A percentile compares a stretch with the other conserved stretches of the same genome.
Conservation (phyloP, 1,284 basidiomycete genomes). For the Porphyrellus sp. region DNA sequence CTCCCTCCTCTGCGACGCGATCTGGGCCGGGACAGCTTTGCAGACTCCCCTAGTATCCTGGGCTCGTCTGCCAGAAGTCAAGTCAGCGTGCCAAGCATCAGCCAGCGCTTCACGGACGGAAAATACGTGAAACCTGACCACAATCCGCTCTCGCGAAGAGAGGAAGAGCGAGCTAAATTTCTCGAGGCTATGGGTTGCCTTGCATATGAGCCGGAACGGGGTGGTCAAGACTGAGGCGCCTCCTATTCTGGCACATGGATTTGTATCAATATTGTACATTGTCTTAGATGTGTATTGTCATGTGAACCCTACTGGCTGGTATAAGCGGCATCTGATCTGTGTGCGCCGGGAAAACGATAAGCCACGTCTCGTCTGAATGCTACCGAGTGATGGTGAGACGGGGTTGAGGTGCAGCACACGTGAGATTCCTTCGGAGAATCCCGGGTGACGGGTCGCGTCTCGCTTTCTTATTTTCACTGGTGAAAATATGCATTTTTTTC, state of each 20-base stretch:
- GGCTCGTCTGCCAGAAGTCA: constrained; percentile 14
- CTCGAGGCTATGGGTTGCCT: constrained; percentile 46
- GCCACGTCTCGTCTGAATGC: no score
- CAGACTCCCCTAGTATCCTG: constrained; percentile 36
- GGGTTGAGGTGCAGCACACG: no score
- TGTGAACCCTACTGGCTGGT: neutral
- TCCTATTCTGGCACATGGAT: constrained; percentile 4
- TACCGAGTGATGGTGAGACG: no score
- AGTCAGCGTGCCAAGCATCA: constrained; percentile 7
- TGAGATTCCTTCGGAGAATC: no score
- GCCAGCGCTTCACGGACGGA: constrained; percentile 32
- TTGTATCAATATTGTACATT: constrained; percentile 14
- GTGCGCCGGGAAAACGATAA: no score
- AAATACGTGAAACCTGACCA: constrained; percentile 38
- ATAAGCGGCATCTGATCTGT: neutral
- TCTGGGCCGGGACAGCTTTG: constrained; percentile 28
- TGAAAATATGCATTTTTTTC: no score
- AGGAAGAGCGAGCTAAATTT: constrained; percentile 44
- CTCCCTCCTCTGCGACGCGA: constrained; percentile 35
- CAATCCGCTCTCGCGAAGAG: constrained; percentile 40
- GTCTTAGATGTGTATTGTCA: neutral
- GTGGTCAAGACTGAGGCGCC: constrained; percentile 5
- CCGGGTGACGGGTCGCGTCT: no score
- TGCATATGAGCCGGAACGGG: constrained; percentile 41
- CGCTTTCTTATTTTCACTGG: no score